phyloP scores from a whole-genome alignment of 805 yeast species.

The Nakazawaea populi region DNA sequence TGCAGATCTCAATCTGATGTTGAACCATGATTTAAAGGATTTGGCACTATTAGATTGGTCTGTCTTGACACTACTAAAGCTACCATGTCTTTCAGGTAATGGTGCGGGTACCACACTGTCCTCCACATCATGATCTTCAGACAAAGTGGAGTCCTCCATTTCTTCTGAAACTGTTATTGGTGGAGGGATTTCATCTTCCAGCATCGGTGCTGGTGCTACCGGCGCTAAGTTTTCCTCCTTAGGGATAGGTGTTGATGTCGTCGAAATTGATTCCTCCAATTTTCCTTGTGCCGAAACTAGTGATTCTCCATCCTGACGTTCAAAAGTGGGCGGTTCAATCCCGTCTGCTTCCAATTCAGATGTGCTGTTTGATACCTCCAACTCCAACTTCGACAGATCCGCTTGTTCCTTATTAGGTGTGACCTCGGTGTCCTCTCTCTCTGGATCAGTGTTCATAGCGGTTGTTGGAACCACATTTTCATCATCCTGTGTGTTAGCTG shows the following conservation, averaged over 20 bases:
- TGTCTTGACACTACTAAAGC: slow-evolving; percentile 2
- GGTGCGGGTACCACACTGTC: background rate
- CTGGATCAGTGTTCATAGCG: no score
- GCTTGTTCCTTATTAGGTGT: background rate
- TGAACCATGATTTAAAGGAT: slow-evolving; percentile 10
- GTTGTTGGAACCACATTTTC: background rate
- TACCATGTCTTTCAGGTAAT: slow-evolving; percentile 7
- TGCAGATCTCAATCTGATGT: slow-evolving; percentile 6
- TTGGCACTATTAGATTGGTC: slow-evolving; percentile 1
- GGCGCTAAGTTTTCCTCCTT: background rate
- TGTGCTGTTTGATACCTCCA: no score
- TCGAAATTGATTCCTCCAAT: background rate
- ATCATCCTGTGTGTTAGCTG: background rate
- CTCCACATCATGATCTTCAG: slow-evolving; percentile 14
- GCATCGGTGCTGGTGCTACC: background rate
- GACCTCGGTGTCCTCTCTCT: background rate
- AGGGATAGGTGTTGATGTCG: no score
- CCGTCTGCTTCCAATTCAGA: no score
- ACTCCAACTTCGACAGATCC: background rate
- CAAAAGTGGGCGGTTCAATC: no score
- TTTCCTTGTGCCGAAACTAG: background rate
- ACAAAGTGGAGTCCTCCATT: slow-evolving; percentile 10
- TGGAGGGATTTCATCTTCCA: background rate
- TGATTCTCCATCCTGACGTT: no score
- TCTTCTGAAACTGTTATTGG: background rate